Percentiles rank a stretch among this genome's conserved stretches.
Conservation (phyloP, 164 flowering plant species). For the Macadamia tetraphylla region DNA sequence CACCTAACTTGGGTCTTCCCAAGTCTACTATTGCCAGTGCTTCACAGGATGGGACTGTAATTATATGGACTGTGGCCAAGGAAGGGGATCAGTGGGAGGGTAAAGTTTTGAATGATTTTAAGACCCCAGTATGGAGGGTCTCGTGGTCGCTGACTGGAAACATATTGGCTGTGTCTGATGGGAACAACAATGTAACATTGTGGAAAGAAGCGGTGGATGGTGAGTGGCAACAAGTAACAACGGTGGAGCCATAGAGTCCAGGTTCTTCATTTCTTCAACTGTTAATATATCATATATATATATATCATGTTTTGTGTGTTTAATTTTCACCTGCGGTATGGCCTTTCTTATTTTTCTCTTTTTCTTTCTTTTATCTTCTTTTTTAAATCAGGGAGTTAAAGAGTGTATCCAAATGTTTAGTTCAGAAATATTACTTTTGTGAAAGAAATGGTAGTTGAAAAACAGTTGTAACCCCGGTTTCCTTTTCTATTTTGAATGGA, state of each 20-base stretch:
- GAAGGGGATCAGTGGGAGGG: conserved; percentile 58
- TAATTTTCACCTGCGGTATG: neutral
- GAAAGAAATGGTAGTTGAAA: too few relatives aligned
- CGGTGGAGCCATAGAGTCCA: conserved; percentile 34
- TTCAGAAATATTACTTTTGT: too few relatives aligned
- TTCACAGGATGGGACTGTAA: conserved; percentile 49
- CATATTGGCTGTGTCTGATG: conserved; percentile 50
- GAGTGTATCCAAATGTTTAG: neutral
- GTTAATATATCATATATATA: too few relatives aligned
- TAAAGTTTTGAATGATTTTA: conserved; percentile 41
- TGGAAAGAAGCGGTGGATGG: conserved; percentile 61
- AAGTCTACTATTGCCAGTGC: conserved; percentile 51
- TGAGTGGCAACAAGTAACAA: conserved; percentile 52
- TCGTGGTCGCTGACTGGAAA: conserved; percentile 56
- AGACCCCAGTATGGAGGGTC: conserved; percentile 50
- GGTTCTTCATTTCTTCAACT: neutral
- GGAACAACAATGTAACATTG: conserved; percentile 37
- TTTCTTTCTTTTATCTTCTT: neutral
- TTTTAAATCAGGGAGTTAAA: neutral
- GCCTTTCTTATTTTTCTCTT: neutral
- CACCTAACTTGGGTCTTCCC: conserved; percentile 53
- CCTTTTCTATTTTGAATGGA: too few relatives aligned
- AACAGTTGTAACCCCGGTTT: too few relatives aligned
- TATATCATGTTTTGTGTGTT: conserved; percentile 7
- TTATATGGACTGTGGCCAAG: conserved; percentile 45